Evolutionary conservation across 768 basidiomycete species (phyloP).

Genomic region (Mycena sanguinolenta): DNA sequence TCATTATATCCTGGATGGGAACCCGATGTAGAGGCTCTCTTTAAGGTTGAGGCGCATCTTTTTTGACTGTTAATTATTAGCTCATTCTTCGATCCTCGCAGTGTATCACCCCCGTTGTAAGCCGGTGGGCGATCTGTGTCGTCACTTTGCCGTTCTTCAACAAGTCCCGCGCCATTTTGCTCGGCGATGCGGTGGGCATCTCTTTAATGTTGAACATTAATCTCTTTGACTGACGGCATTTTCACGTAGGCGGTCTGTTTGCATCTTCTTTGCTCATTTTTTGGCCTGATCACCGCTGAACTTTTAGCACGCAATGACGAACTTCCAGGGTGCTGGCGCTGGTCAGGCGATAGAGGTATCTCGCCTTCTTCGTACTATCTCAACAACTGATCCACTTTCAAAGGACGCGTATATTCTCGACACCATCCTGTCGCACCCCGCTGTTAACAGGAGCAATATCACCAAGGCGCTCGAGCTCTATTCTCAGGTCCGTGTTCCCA

Average conservation of each 20-base stretch:
- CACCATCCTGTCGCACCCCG: conserved; percentile 1
- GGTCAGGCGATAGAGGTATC: not conserved
- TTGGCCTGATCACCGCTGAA: not conserved
- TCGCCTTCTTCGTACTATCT: not conserved
- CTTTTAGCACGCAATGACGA: not conserved
- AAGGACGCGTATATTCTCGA: not conserved
- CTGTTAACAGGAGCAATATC: not conserved
- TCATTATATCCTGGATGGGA: not conserved
- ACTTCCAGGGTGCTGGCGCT: not conserved
- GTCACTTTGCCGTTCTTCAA: conserved; percentile 1
- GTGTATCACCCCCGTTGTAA: not conserved
- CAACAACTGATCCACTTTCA: not conserved
- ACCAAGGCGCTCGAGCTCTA: conserved; percentile 2
- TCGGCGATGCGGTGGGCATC: not conserved
- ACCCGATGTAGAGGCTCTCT: conserved; percentile 4
- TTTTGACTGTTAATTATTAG: not conserved
- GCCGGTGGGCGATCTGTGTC: not conserved
- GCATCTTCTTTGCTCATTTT: not conserved
- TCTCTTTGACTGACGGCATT: not conserved
- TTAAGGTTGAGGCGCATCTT: not conserved
- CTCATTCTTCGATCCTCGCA: not conserved
- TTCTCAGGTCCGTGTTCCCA: not conserved
- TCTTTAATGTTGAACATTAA: not conserved
- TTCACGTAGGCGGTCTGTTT: not conserved
- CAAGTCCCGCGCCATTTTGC: not conserved